Evolutionary conservation across 2,329 filamentous ascomycete species (phyloP).

Genomic region (Aspergillus oerlinghausenensis): DNA sequence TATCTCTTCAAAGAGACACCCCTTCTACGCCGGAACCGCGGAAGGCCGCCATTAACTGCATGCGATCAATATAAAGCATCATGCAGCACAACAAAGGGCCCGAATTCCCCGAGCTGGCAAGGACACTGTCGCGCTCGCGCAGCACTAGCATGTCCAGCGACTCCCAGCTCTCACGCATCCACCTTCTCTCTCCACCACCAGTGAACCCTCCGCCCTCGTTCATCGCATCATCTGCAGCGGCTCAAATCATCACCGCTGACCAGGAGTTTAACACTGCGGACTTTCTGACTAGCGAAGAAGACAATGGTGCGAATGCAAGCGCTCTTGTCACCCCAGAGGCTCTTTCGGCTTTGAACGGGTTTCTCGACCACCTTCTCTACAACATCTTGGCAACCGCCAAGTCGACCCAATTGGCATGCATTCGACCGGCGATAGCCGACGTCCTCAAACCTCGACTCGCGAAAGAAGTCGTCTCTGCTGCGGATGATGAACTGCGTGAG

Average conservation of each 20-base stretch:
- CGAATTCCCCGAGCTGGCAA: slow-evolving; percentile 27
- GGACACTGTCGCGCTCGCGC: slow-evolving; percentile 31
- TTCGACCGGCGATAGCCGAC: slow-evolving; percentile 78
- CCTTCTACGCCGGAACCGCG: background rate
- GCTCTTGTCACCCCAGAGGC: slow-evolving; percentile 70
- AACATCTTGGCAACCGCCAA: slow-evolving; percentile 77
- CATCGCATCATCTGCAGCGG: slow-evolving; percentile 81
- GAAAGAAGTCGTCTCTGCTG: slow-evolving; percentile 73
- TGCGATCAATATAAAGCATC: slow-evolving; percentile 12
- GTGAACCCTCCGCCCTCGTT: slow-evolving; percentile 78
- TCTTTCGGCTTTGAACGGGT: slow-evolving; percentile 77
- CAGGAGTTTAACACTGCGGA: slow-evolving; percentile 69
- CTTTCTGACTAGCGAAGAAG: slow-evolving; percentile 65
- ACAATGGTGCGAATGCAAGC: slow-evolving; percentile 61
- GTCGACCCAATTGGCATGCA: slow-evolving; percentile 68
- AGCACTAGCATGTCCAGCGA: slow-evolving; percentile 39
- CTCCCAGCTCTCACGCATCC: slow-evolving; percentile 26
- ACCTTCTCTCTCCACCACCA: slow-evolving; percentile 60
- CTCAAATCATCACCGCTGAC: slow-evolving; percentile 85
- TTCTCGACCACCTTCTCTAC: slow-evolving; percentile 89
- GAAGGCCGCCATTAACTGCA: background rate
- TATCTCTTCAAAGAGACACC: background rate
- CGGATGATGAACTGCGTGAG: slow-evolving; percentile 81
- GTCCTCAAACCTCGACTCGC: slow-evolving; percentile 87
- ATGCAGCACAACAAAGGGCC: slow-evolving; percentile 30